These are phyloP conservation scores for Ploettnerulaceae sp. DNA, from an alignment of 2,329 filamentous ascomycete species.

Conservation along the genomic window DNA sequence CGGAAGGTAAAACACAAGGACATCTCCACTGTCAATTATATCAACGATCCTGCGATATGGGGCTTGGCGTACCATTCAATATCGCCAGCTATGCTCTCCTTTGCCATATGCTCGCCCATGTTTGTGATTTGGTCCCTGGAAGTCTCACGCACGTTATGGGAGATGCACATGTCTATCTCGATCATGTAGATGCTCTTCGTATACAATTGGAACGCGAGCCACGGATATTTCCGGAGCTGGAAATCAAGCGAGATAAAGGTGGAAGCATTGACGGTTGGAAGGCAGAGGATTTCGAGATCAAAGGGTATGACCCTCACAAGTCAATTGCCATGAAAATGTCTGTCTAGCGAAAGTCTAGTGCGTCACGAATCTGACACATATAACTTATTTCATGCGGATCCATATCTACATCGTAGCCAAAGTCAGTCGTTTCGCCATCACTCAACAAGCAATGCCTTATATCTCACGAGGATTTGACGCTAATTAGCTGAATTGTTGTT, in stretches of 20 bases:
- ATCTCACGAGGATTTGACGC: too few relatives aligned
- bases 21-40: conserved; percentile 85
- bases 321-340: conserved; percentile 98
- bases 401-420: too few relatives aligned
- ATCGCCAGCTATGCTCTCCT: conserved; percentile 91
- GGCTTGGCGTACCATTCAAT: conserved; percentile 91
- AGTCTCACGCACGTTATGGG: conserved; percentile 94
- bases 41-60: conserved; percentile 94
- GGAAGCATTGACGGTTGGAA: conserved; percentile 88
- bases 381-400: too few relatives aligned
- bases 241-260: conserved; percentile 62
- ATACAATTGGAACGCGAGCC: conserved; percentile 78
- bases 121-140: conserved; percentile 77
- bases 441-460: too few relatives aligned
- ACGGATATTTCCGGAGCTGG: conserved; percentile 71
- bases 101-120: conserved; percentile 91
- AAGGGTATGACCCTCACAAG: conserved; percentile 88
- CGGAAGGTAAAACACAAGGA: conserved; percentile 49
- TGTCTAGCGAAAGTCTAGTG: too few relatives aligned
- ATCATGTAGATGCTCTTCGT: conserved; percentile 84
- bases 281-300: conserved; percentile 78
- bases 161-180: conserved; percentile 92
- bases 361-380: too few relatives aligned
- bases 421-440: too few relatives aligned
- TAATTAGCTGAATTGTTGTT: too few relatives aligned